These are phyloP conservation scores for Amanita subjunquillea DNA, from an alignment of 768 basidiomycete species.

Conservation along the genomic window DNA sequence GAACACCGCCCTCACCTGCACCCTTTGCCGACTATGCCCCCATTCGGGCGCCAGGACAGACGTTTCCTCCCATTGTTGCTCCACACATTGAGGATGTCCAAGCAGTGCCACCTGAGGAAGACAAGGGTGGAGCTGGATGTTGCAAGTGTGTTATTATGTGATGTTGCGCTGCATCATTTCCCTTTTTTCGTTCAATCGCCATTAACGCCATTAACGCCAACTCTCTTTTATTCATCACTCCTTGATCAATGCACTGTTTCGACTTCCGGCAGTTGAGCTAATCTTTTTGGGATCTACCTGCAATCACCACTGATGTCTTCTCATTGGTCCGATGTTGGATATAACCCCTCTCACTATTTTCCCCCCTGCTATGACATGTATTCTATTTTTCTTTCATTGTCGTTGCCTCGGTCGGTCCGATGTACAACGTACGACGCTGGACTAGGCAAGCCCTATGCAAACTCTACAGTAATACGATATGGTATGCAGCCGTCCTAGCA, in stretches of 20 bases:
- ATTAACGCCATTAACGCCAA: not conserved
- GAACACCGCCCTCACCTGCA: slow-evolving; percentile 40
- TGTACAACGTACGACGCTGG: slow-evolving; percentile 4
- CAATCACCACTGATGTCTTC: not conserved
- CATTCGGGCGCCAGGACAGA: slow-evolving; percentile 9
- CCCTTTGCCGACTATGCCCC: slow-evolving; percentile 59
- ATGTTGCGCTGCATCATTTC: slow-evolving; percentile 16
- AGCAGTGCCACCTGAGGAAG: slow-evolving; percentile 22
- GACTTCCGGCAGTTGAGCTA: not conserved
- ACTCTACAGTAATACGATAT: slow-evolving; percentile 6
- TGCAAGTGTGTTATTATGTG: slow-evolving; percentile 85
- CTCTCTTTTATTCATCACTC: not conserved
- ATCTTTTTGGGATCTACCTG: not conserved
- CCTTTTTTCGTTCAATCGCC: not conserved
- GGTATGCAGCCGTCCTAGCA: slow-evolving; percentile 2
- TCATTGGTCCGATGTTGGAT: not conserved
- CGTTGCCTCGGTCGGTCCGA: slow-evolving; percentile 2
- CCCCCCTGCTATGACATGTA: not conserved
- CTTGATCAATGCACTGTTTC: slow-evolving; percentile 1
- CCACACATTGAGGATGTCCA: not conserved
- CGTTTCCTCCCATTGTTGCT: not conserved
- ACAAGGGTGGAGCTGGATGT: slow-evolving; percentile 47
- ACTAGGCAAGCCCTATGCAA: slow-evolving; percentile 4
- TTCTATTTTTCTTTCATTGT: not conserved
- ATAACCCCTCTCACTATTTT: slow-evolving; percentile 3